Conservation (phyloP, 2,329 filamentous ascomycete genomes). For the Colletotrichum sp. region DNA sequence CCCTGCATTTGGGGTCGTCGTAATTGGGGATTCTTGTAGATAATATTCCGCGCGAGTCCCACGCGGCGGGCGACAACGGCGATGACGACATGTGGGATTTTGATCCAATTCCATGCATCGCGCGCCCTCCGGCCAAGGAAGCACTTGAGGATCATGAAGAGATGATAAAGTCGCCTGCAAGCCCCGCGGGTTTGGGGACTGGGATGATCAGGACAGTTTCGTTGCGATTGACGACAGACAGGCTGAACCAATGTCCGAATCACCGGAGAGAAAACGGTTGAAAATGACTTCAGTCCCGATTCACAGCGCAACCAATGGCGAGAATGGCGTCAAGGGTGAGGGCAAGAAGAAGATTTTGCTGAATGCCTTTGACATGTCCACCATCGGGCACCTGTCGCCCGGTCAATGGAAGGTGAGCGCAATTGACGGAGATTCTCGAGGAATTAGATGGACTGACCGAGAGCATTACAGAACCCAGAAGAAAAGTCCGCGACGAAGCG, state of each 20-base stretch:
- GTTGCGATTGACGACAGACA: not conserved
- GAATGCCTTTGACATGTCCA: conserved; percentile 66
- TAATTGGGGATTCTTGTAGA: conserved; percentile 2
- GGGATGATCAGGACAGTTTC: not conserved
- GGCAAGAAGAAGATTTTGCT: conserved; percentile 49
- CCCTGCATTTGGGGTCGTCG: not conserved
- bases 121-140: not conserved
- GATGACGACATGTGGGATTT: conserved; percentile 11
- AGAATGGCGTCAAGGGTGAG: not conserved
- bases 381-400: conserved; percentile 66
- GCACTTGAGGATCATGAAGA: not conserved
- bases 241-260: not conserved
- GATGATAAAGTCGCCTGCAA: not conserved
- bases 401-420: conserved; percentile 68
- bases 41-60: conserved; percentile 14
- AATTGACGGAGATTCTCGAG: not conserved
- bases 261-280: too few relatives aligned
- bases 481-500: conserved; percentile 67
- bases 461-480: conserved; percentile 53
- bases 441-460: not conserved
- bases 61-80: conserved; percentile 7
- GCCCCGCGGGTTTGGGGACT: not conserved
- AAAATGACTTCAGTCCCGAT: conserved; percentile 10
- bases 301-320: not conserved
- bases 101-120: not conserved